phyloP scores from a whole-genome alignment of 805 yeast genomes.

The Yarrowia deformans region DNA sequence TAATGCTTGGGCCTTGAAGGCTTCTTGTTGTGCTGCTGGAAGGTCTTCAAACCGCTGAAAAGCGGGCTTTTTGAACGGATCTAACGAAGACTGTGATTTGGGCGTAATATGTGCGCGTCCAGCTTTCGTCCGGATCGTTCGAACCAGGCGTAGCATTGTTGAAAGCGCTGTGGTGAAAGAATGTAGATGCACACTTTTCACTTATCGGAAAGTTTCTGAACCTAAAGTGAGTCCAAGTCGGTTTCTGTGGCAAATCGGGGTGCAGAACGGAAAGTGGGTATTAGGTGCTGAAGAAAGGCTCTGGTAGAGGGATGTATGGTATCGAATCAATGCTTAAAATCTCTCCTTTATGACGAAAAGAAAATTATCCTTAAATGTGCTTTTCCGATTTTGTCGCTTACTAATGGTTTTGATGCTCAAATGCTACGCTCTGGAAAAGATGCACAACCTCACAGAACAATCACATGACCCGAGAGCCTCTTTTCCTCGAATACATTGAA shows the following conservation, averaged over 20 bases:
- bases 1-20: not conserved
- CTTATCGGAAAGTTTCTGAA: conserved; percentile 24
- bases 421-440: too few species aligned
- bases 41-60: conserved; percentile 15
- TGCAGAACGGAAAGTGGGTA: not conserved
- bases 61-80: conserved; percentile 24
- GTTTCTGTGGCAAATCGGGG: not conserved
- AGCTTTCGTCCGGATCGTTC: conserved; percentile 20
- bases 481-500: too few species aligned
- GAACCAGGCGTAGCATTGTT: conserved; percentile 22
- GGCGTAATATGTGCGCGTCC: conserved; percentile 14
- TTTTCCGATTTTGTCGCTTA: too few species aligned
- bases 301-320: not conserved
- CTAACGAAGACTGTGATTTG: conserved; percentile 7
- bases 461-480: too few species aligned
- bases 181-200: conserved; percentile 25
- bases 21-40: conserved; percentile 16
- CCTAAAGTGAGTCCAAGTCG: not conserved
- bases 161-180: not conserved
- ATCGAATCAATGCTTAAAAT: not conserved
- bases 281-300: too few species aligned
- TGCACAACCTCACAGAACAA: too few species aligned
- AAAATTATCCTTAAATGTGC: too few species aligned
- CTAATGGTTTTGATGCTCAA: too few species aligned
- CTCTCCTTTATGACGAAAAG: too few species aligned